Conservation (phyloP, 768 basidiomycete species). For the Boletus coccyginus region DNA sequence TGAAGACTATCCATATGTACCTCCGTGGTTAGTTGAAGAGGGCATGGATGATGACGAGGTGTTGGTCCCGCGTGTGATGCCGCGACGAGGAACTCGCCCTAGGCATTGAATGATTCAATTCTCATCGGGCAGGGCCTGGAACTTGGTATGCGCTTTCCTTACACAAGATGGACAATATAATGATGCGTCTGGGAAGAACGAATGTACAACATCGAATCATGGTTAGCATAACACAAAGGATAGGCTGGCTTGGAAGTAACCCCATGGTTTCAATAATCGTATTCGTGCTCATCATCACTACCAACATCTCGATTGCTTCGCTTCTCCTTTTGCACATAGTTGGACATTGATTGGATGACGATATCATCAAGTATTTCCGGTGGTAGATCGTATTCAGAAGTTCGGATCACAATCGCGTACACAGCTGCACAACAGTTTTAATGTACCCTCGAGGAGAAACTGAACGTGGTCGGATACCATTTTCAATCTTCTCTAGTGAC, state of each 20-base stretch:
- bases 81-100: slow-evolving; percentile 18
- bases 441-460: background rate
- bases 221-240: background rate
- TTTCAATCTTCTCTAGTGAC: slow-evolving; percentile 94
- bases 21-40: slow-evolving; percentile 6
- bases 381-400: slow-evolving; percentile 70
- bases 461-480: slow-evolving; percentile 48
- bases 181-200: background rate
- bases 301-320: slow-evolving; percentile 16
- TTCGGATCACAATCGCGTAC: slow-evolving; percentile 69
- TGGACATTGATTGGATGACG: slow-evolving; percentile 48
- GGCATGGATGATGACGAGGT: slow-evolving; percentile 3
- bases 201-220: background rate
- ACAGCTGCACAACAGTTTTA: slow-evolving; percentile 44
- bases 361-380: slow-evolving; percentile 70
- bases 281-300: slow-evolving; percentile 29
- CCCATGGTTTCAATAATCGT: slow-evolving; percentile 14
- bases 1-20: slow-evolving; percentile 6
- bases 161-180: slow-evolving; percentile 1
- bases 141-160: background rate
- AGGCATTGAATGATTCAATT: slow-evolving; percentile 7
- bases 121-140: background rate
- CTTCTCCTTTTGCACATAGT: slow-evolving; percentile 21
- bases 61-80: background rate
- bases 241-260: background rate